These are phyloP conservation scores for Penicillium paradoxum DNA, from an alignment of 495 filamentous ascomycete genomes.

Conservation along the genomic window DNA sequence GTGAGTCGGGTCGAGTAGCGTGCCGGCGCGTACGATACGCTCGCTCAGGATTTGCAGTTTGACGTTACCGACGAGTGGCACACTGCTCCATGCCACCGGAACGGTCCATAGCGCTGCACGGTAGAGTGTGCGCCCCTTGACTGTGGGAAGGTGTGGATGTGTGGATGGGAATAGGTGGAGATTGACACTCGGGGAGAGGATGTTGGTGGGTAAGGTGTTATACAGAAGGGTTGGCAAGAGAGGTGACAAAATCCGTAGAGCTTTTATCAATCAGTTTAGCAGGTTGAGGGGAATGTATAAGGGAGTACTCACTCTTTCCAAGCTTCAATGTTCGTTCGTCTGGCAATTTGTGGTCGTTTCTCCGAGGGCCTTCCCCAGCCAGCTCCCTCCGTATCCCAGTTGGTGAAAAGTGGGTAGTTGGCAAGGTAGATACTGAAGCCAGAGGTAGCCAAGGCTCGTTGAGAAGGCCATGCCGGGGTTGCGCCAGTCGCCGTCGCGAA, in stretches of 20 bases:
- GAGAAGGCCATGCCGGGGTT: slow-evolving; percentile 30
- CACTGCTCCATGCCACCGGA: slow-evolving; percentile 88
- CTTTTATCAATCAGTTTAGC: slow-evolving; percentile 37
- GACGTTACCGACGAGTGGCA: slow-evolving; percentile 86
- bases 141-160: slow-evolving; percentile 89
- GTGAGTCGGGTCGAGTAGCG: slow-evolving; percentile 29
- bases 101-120: slow-evolving; percentile 91
- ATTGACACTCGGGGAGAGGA: slow-evolving; percentile 85
- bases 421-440: slow-evolving; percentile 13
- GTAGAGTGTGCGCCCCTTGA: slow-evolving; percentile 85
- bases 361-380: slow-evolving; percentile 11
- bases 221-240: slow-evolving; percentile 82
- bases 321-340: slow-evolving; percentile 83
- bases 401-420: slow-evolving; percentile 24
- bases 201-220: slow-evolving; percentile 72
- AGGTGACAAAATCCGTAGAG: slow-evolving; percentile 78
- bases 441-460: slow-evolving; percentile 27
- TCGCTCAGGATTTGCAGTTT: slow-evolving; percentile 81
- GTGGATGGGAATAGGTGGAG: slow-evolving; percentile 95
- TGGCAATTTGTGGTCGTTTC: slow-evolving; percentile 45
- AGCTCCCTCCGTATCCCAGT: slow-evolving; percentile 10
- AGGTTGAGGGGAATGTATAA: not conserved
- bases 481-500: slow-evolving; percentile 23
- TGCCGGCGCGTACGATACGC: slow-evolving; percentile 64
- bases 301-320: slow-evolving; percentile 66